Evolutionary conservation across 202 grass and related monocot species (phyloP).

Genomic region (Carex arenaria): DNA sequence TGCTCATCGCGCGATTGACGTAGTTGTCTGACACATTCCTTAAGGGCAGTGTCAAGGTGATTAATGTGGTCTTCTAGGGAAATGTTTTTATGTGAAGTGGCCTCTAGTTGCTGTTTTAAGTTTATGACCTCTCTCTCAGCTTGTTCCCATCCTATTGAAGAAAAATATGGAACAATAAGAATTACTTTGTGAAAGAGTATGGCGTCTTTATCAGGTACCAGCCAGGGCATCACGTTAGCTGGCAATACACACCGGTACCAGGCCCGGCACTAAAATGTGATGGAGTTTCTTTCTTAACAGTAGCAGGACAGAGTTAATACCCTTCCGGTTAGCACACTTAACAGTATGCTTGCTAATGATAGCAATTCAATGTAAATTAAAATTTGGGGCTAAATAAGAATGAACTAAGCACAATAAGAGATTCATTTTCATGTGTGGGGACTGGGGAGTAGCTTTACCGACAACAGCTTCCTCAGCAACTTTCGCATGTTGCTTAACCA

Average conservation of each 20-base stretch:
- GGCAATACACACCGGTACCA: not conserved
- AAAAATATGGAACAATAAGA: not conserved
- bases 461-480: slow-evolving; percentile 97
- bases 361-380: not conserved
- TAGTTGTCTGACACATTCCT: slow-evolving; percentile 95
- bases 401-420: not conserved
- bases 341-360: not conserved
- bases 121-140: slow-evolving; percentile 72
- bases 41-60: slow-evolving; percentile 78
- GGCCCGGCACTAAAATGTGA: not conserved
- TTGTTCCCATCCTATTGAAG: slow-evolving; percentile 85
- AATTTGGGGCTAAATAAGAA: not conserved
- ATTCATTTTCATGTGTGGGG: not conserved
- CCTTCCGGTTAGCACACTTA: not conserved
- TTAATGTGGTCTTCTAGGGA: slow-evolving; percentile 66
- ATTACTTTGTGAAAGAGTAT: not conserved
- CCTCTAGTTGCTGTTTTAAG: slow-evolving; percentile 68
- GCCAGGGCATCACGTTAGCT: not conserved
- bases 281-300: not conserved
- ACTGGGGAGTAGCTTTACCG: slow-evolving; percentile 33
- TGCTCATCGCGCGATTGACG: slow-evolving; percentile 73
- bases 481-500: slow-evolving; percentile 93
- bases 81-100: slow-evolving; percentile 54
- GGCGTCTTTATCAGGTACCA: not conserved
- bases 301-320: not conserved